phyloP scores from a whole-genome alignment of 192 early-diverging fungal genomes.

The Jimgerdemannia flammicorona region DNA sequence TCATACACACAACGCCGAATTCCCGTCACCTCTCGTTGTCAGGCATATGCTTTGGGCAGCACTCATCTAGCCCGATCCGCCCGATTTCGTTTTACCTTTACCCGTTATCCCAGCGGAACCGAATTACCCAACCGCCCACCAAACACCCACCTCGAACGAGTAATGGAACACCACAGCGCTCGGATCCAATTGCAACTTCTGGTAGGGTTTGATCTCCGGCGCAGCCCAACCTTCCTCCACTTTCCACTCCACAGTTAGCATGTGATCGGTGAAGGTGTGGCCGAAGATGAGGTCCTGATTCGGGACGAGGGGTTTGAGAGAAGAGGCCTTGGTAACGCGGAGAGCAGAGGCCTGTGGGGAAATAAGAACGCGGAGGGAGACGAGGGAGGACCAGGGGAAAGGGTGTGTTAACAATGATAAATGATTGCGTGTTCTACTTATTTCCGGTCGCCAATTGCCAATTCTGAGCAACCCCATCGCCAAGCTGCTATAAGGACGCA shows the following conservation, averaged over 20 bases:
- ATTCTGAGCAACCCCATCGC: too few species aligned
- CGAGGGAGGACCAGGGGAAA: too few species aligned
- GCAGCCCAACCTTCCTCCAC: slow-evolving; percentile 67
- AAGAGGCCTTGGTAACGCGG: slow-evolving; percentile 11
- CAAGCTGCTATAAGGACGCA: too few species aligned
- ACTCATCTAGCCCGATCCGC: too few species aligned
- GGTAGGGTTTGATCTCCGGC: slow-evolving; percentile 87
- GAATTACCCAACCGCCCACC: background rate
- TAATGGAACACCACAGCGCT: slow-evolving; percentile 93
- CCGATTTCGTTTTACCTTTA: too few species aligned
- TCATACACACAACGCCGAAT: background rate
- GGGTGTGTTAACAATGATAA: background rate
- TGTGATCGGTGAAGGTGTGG: slow-evolving; percentile 91
- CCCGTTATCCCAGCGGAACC: too few species aligned
- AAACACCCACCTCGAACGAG: slow-evolving; percentile 56
- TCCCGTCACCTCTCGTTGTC: background rate
- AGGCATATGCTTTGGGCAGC: background rate
- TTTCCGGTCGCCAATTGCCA: too few species aligned
- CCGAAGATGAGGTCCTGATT: slow-evolving; percentile 81
- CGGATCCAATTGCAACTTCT: slow-evolving; percentile 77
- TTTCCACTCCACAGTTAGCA: slow-evolving; percentile 85
- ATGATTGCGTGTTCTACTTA: background rate
- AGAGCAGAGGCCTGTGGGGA: slow-evolving; percentile 16
- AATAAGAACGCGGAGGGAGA: background rate
- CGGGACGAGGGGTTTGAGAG: slow-evolving; percentile 52